These are phyloP conservation scores for Schizothecium vesticola DNA, from an alignment of 495 filamentous ascomycete species.

Conservation along the genomic window DNA sequence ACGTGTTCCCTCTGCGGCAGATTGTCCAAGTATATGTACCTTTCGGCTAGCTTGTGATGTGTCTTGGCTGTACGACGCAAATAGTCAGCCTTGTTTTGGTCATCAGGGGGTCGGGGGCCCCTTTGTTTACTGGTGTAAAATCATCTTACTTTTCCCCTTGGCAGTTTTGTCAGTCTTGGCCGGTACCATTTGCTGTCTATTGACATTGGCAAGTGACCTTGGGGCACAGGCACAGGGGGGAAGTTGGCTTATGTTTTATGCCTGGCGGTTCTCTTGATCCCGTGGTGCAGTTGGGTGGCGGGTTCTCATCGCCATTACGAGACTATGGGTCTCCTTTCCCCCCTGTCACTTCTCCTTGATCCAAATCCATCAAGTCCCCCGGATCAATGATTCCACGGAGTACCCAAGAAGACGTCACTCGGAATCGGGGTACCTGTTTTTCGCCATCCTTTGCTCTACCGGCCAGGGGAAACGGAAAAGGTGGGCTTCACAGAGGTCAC, in stretches of 20 bases:
- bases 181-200: neutral
- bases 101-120: neutral
- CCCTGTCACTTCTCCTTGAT: no score
- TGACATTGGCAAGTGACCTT: neutral
- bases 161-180: neutral
- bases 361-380: no score
- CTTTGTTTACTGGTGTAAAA: neutral
- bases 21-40: neutral
- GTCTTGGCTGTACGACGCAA: neutral
- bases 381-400: no score
- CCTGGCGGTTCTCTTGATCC: neutral
- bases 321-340: no score
- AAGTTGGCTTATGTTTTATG: no score
- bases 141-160: neutral
- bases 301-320: no score
- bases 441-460: neutral
- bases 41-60: neutral
- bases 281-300: neutral
- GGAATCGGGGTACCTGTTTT: neutral
- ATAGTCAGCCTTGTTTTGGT: neutral
- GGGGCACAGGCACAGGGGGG: neutral
- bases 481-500: no score
- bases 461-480: no score
- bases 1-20: neutral
- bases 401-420: no score